Conservation (phyloP, 208 protist genomes). For the Naegleria gruberi region DNA sequence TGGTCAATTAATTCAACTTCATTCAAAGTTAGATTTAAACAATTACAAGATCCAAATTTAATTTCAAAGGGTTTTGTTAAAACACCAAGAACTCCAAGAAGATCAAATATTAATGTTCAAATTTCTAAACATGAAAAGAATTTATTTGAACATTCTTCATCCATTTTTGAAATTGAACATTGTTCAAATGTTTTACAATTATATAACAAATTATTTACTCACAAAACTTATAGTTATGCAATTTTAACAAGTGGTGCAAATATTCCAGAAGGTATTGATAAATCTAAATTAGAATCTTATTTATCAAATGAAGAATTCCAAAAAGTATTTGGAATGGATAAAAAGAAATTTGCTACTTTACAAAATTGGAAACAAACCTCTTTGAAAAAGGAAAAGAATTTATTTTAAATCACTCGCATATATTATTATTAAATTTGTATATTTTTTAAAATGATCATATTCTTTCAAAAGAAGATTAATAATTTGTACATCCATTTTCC, state of each 20-base stretch:
- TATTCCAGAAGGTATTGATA: conserved; percentile 9
- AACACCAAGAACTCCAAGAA: background rate
- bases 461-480: background rate
- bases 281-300: conserved; percentile 33
- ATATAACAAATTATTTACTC: background rate
- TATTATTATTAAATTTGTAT: background rate
- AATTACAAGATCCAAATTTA: background rate
- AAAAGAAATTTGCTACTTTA: conserved; percentile 27
- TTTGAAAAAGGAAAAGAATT: conserved; percentile 35
- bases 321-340: conserved; percentile 39
- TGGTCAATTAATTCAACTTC: background rate
- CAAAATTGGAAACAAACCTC: conserved; percentile 41
- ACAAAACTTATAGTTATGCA: background rate
- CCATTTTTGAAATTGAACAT: background rate
- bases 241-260: background rate
- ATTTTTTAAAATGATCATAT: background rate
- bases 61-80: background rate
- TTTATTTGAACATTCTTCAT: background rate
- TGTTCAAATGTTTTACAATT: background rate
- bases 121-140: background rate
- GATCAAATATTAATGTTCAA: background rate
- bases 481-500: background rate
- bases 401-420: conserved; percentile 32
- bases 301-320: conserved; percentile 44
- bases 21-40: background rate